Evolutionary conservation across 2,329 filamentous ascomycete species (phyloP), one percentile per base, ranked within the genome.

Genomic region (Graphilbum fragrans): DNA sequence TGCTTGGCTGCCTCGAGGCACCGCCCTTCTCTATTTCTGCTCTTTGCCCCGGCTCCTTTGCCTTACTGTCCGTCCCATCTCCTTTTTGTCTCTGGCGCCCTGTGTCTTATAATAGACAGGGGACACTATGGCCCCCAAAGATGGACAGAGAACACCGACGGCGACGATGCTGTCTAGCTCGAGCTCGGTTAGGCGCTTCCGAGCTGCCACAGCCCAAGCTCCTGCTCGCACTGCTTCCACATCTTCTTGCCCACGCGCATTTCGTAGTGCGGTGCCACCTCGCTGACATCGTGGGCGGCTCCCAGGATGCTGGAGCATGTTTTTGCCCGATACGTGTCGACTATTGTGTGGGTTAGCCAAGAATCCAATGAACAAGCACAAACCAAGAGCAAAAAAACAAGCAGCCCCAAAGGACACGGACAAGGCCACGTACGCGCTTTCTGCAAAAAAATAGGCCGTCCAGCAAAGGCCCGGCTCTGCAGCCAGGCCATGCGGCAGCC

Each of bases 401-500:
- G n/a, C 25, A 29, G 25, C 25, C 25, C 25, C 8, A 8, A 29
- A 29, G 14, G 14, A 8, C 25, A 29, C 8, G 14, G 8, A 29
- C 8, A 29, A 29, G 14, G 8, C 25, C 8, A 34, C 87, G 78
- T 67, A 94, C 88, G 66, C 52, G 88, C 88, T 69, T 86, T 80
- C 60, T 95, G 90, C 53, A 95, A 66, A 60, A 95, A 95, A 37
- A 94, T 70, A 33, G 82, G 86, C 51, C 86, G 74, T 12, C 82
- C 84, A 1, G 87, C 81, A 65, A 96, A 95, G 11, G 90, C 85
- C 54, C 90, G 74, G 58, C 87, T 92, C 64, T 96, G 90, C 41
- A 88, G 80, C 90, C 92, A 98, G 38, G 86, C 88, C 84, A 98
- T 93, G 37, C 90, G 78, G 59, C 93, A 94, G 3, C 87, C 90